These are phyloP conservation scores for Arthrinium phaeospermum DNA, from an alignment of 2,329 filamentous ascomycete species.

Conservation along the genomic window DNA sequence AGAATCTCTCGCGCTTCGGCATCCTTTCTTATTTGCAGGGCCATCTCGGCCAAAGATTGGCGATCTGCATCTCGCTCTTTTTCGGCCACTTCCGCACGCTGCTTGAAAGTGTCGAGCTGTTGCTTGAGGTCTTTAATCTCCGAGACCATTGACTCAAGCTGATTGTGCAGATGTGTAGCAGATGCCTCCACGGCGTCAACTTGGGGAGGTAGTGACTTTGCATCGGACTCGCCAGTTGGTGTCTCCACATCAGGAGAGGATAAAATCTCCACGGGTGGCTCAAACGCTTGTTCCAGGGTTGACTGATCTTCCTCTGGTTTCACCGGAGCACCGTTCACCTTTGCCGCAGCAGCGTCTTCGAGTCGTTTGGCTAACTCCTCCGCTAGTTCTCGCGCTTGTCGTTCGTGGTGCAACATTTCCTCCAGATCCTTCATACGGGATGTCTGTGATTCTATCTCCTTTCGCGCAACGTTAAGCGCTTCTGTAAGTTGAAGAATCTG, in stretches of 20 bases:
- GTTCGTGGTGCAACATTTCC: constrained; percentile 76
- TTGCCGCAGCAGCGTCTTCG: constrained; percentile 57
- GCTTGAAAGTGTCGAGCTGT: constrained; percentile 79
- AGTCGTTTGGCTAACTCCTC: constrained; percentile 81
- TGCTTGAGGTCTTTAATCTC: constrained; percentile 84
- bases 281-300: constrained; percentile 53
- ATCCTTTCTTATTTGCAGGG: constrained; percentile 77
- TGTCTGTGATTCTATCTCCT: constrained; percentile 84
- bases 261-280: constrained; percentile 46
- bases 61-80: constrained; percentile 74
- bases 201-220: constrained; percentile 29
- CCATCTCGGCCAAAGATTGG: constrained; percentile 84
- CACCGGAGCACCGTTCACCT: constrained; percentile 44
- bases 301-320: constrained; percentile 44
- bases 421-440: constrained; percentile 83
- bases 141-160: constrained; percentile 75
- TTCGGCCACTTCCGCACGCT: constrained; percentile 81
- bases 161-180: constrained; percentile 63
- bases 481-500: constrained; percentile 87
- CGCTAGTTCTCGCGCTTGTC: constrained; percentile 79
- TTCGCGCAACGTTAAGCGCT: constrained; percentile 81
- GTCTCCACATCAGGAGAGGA: constrained; percentile 30
- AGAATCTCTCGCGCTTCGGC: constrained; percentile 57
- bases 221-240: constrained; percentile 29
- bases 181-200: constrained; percentile 45